Evolutionary conservation across 2,329 filamentous ascomycete species (phyloP).

Genomic region (Pyrenophora tritici-repentis): DNA sequence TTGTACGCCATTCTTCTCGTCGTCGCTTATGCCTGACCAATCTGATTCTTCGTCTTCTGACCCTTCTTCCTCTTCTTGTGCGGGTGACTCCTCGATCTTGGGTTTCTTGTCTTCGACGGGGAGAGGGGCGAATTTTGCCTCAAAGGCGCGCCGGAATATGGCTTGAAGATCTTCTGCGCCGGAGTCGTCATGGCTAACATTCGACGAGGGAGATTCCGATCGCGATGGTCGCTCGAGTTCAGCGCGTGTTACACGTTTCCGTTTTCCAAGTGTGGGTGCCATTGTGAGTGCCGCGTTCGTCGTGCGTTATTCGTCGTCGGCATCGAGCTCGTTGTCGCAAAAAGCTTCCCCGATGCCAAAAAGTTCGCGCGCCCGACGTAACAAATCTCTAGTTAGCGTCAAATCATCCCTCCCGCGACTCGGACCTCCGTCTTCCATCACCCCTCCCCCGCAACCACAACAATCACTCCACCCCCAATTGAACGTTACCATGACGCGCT

Average conservation of each 20-base stretch:
- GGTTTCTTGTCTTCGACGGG: conserved; percentile 45
- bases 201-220: conserved; percentile 35
- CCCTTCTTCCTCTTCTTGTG: conserved; percentile 38
- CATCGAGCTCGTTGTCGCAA: not conserved
- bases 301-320: not conserved
- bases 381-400: conserved; percentile 15
- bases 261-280: conserved; percentile 52
- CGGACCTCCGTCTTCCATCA: conserved; percentile 26
- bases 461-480: not conserved
- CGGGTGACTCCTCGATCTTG: conserved; percentile 31
- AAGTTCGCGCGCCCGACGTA: conserved; percentile 4
- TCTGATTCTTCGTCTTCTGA: conserved; percentile 52
- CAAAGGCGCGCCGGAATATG: conserved; percentile 83
- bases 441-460: conserved; percentile 24
- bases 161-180: conserved; percentile 67
- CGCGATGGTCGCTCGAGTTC: conserved; percentile 35
- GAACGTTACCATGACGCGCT: conserved; percentile 74
- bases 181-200: conserved; percentile 32
- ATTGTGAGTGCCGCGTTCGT: conserved; percentile 16
- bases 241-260: conserved; percentile 50
- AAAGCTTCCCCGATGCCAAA: not conserved
- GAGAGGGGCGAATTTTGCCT: conserved; percentile 82
- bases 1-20: conserved; percentile 48
- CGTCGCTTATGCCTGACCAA: conserved; percentile 64
- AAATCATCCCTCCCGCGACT: conserved; percentile 16